Evolutionary conservation across 2,329 filamentous ascomycete species (phyloP).

Genomic region (Claviceps sorghi): DNA sequence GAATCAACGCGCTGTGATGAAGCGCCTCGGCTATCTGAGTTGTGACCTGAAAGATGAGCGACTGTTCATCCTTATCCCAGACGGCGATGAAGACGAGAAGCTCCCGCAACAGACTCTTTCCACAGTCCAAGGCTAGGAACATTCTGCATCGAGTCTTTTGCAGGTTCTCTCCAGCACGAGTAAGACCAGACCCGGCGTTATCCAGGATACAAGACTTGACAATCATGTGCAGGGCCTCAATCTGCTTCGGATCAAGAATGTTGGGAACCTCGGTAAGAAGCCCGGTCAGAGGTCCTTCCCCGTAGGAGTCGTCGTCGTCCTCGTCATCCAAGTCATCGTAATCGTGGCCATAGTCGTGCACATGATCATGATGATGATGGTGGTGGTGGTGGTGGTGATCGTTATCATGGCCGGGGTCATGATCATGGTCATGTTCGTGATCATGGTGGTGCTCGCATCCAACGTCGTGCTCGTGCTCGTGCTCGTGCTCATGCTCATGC

Average conservation of each 20-base stretch:
- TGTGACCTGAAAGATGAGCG: slow-evolving; percentile 92
- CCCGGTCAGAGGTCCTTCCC: slow-evolving; percentile 65
- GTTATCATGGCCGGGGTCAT: slow-evolving; percentile 14
- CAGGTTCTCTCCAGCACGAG: slow-evolving; percentile 60
- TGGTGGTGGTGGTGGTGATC: slow-evolving; percentile 23
- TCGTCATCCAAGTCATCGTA: slow-evolving; percentile 46
- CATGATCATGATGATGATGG: slow-evolving; percentile 20
- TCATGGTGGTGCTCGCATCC: slow-evolving; percentile 19
- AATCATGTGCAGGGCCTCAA: slow-evolving; percentile 93
- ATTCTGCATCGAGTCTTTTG: slow-evolving; percentile 84
- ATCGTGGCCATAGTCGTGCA: slow-evolving; percentile 26
- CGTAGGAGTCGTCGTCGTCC: slow-evolving; percentile 69
- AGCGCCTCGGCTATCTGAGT: slow-evolving; percentile 91
- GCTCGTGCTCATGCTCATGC: slow-evolving; percentile 19
- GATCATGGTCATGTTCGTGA: slow-evolving; percentile 13
- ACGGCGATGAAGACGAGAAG: slow-evolving; percentile 92
- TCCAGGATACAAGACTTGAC: slow-evolving; percentile 90
- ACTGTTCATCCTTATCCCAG: slow-evolving; percentile 88
- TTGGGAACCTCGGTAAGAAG: slow-evolving; percentile 87
- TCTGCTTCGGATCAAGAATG: slow-evolving; percentile 85
- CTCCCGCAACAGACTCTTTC: slow-evolving; percentile 76
- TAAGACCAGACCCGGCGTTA: slow-evolving; percentile 55
- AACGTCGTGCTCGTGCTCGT: slow-evolving; percentile 15
- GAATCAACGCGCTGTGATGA: slow-evolving; percentile 74
- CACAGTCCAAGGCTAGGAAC: slow-evolving; percentile 76